phyloP scores from a whole-genome alignment of 73 alveolate genomes.

The Tetrahymena borealis region DNA sequence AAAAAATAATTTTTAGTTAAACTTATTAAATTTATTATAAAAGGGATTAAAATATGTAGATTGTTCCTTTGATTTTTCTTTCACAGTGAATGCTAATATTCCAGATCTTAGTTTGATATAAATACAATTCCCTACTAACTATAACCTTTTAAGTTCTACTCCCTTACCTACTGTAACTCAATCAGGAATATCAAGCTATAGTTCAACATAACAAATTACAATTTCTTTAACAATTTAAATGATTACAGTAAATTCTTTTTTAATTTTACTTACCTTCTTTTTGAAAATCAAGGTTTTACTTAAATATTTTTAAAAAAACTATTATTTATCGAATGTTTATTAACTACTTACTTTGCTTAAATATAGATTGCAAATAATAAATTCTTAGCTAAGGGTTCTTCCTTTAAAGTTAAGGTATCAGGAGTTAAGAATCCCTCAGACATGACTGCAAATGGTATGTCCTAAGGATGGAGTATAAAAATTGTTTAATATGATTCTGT shows the following conservation, averaged over 20 bases:
- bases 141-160: not conserved
- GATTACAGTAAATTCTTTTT: not conserved
- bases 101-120: not conserved
- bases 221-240: not conserved
- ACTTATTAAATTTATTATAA: too few species aligned
- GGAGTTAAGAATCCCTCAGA: constrained; percentile 24
- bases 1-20: too few species aligned
- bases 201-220: not conserved
- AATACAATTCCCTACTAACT: not conserved
- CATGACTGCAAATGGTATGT: constrained; percentile 11
- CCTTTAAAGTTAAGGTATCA: constrained; percentile 10
- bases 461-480: not conserved
- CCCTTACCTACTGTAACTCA: not conserved
- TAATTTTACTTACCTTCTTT: not conserved
- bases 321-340: too few species aligned
- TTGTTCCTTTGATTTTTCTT: not conserved
- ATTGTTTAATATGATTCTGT: constrained; percentile 3
- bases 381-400: not conserved
- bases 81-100: not conserved
- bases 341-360: too few species aligned
- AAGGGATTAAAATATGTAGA: not conserved
- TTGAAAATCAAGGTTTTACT: too few species aligned
- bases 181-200: not conserved
- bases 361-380: not conserved
- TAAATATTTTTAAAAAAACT: too few species aligned